phyloP scores from a whole-genome alignment of 2,329 filamentous ascomycete genomes.

The Epicoccum sorghinum region DNA sequence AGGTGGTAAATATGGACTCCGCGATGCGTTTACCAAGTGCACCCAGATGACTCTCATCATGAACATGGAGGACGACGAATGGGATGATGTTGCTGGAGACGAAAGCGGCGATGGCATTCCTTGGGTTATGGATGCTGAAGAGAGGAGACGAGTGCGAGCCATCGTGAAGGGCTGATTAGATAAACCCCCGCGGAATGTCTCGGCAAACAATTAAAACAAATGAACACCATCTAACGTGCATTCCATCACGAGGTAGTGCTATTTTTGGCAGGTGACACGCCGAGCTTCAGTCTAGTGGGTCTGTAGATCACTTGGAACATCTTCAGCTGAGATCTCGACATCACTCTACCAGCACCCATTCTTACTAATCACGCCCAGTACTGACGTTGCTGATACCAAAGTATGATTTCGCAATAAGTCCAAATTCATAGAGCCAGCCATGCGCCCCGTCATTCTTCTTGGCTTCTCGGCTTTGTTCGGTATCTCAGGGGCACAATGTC shows the following conservation, averaged over 20 bases:
- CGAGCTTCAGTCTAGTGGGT: neutral
- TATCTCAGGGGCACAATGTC: slow-evolving; percentile 46
- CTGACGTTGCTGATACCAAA: neutral
- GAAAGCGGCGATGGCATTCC: slow-evolving; percentile 64
- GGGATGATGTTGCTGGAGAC: slow-evolving; percentile 72
- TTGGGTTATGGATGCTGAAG: slow-evolving; percentile 75
- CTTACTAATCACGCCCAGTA: neutral
- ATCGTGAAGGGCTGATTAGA: slow-evolving; percentile 59
- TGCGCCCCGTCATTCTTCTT: slow-evolving; percentile 14
- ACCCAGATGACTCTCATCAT: slow-evolving; percentile 83
- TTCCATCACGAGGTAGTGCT: slow-evolving; percentile 2
- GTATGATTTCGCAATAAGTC: slow-evolving; percentile 8
- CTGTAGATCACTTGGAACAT: neutral
- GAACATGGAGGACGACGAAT: slow-evolving; percentile 96
- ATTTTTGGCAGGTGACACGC: neutral
- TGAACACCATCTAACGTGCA: neutral
- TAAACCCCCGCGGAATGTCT: slow-evolving; percentile 6
- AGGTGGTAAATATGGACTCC: slow-evolving; percentile 74
- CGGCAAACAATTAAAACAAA: slow-evolving; percentile 27
- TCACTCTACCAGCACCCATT: neutral
- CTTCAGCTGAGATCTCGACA: neutral
- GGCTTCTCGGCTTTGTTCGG: slow-evolving; percentile 18
- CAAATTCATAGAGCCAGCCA: neutral
- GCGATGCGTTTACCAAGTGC: slow-evolving; percentile 77
- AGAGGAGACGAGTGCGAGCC: slow-evolving; percentile 73